Base-by-base conservation (phyloP, 371 early-diverging fungal genomes). In the Mortierella polycephala region DNA sequence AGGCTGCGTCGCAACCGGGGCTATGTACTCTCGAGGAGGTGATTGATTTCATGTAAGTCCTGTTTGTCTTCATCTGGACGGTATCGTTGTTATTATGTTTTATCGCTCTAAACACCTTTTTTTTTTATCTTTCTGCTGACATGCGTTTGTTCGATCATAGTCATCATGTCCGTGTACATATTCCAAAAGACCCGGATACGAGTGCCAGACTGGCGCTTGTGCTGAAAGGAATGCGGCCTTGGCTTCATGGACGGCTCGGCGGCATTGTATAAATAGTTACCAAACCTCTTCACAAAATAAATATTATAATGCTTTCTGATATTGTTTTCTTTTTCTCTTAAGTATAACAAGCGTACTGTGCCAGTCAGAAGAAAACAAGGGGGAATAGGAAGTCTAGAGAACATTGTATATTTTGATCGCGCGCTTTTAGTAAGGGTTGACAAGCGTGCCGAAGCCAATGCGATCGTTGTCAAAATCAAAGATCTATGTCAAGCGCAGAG, bases 381-480 rank as follows among this genome's bases (percentile, higher is more conserved):
- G n/a, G n/a, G n/a, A n/a, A n/a, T n/a, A n/a, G 30, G 30, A 30
- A 30, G 30, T 30, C 1, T 30, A 30, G 30, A 30, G 4, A 2
- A 30, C 30, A 30, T 30, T 30, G 4, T 30, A 30, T 4, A 30
- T 30, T 30, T 4, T 30, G 30, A 30, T 30, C 30, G 4, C 2
- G 30, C 2, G 30, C 30, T 30, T 30, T 30, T 30, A 30, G 4
- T 30, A 30, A 30, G 30, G 30, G 30, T 30, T 42, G 14, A 42
- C 66, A 45, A 75, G 64, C 14, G 21, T 69, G 45, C 70, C 94
- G 73, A 94, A 92, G 7, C 94, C 94, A 55, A 94, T 86, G 21
- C 88, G 88, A 65, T 86, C 77, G 42, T 89, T 87, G 54, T 92
- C 92, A 41, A 88, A 70, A 72, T 90, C 87, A 82, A 85, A 89